Conservation (phyloP, 2,329 filamentous ascomycete genomes). For the Epichloe brachyelytri region DNA sequence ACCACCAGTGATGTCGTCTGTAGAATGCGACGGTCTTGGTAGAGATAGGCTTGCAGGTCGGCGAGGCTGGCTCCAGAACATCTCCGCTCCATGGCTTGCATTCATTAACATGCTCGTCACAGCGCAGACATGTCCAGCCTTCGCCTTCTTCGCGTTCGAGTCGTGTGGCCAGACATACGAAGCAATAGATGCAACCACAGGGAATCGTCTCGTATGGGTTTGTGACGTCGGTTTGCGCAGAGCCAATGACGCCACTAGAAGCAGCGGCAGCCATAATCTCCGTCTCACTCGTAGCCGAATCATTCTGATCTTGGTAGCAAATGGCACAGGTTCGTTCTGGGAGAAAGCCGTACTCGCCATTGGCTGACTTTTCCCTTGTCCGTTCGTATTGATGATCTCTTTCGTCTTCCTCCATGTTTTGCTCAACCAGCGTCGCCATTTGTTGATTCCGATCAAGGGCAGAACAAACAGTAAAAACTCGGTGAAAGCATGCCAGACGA, state of each 20-base stretch:
- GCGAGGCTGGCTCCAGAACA: constrained; percentile 51
- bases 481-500: constrained; percentile 99
- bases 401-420: constrained; percentile 76
- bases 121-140: constrained; percentile 83
- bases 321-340: constrained; percentile 93
- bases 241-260: constrained; percentile 70
- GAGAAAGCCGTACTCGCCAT: constrained; percentile 70
- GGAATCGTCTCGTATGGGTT: constrained; percentile 89
- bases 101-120: constrained; percentile 69
- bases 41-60: constrained; percentile 23
- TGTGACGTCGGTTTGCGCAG: constrained; percentile 82
- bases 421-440: constrained; percentile 83
- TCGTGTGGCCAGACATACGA: constrained; percentile 81
- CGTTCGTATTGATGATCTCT: constrained; percentile 41
- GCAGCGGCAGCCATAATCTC: constrained; percentile 61
- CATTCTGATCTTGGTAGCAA: constrained; percentile 89
- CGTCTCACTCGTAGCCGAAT: constrained; percentile 54
- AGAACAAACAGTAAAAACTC: constrained; percentile 95
- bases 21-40: constrained; percentile 51
- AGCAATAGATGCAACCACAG: constrained; percentile 91
- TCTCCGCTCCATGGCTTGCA: constrained; percentile 90
- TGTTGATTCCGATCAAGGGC: constrained; percentile 87
- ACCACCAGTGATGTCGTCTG: constrained; percentile 35
- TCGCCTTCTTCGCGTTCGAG: constrained; percentile 89
- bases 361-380: constrained; percentile 37